phyloP scores from a whole-genome alignment of 805 yeast species.

The Cyberlindnera euphorbiiphila region DNA sequence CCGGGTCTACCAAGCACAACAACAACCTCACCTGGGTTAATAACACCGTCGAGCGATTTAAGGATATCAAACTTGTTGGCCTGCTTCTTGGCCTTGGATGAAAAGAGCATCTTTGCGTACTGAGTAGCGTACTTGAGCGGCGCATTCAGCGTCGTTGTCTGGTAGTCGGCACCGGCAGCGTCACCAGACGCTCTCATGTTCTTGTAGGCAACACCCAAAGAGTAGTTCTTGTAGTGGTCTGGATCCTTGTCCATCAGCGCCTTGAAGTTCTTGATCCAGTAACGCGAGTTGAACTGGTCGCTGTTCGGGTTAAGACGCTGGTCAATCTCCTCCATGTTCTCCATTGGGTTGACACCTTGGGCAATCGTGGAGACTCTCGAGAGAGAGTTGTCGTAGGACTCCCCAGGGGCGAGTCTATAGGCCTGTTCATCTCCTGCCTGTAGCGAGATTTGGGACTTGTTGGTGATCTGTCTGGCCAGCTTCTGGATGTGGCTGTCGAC shows the following conservation, averaged over 20 bases:
- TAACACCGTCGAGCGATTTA: slow-evolving; percentile 51
- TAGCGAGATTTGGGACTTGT: slow-evolving; percentile 12
- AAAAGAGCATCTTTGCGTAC: slow-evolving; percentile 15
- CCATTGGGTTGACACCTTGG: slow-evolving; percentile 39
- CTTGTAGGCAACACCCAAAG: slow-evolving; percentile 55
- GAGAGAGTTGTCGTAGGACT: slow-evolving; percentile 7
- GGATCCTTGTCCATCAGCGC: slow-evolving; percentile 50
- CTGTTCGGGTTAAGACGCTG: slow-evolving; percentile 55
- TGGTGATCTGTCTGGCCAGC: slow-evolving; percentile 38
- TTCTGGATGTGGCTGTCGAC: slow-evolving; percentile 31
- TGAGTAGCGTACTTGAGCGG: slow-evolving; percentile 25
- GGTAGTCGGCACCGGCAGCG: slow-evolving; percentile 61
- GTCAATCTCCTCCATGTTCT: slow-evolving; percentile 30
- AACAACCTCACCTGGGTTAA: slow-evolving; percentile 62
- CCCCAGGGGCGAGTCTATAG: slow-evolving; percentile 9
- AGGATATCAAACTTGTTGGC: slow-evolving; percentile 40
- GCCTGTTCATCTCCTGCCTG: slow-evolving; percentile 2
- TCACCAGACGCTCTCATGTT: slow-evolving; percentile 59
- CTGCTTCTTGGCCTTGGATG: slow-evolving; percentile 22
- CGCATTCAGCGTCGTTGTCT: slow-evolving; percentile 51
- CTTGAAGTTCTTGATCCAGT: slow-evolving; percentile 62
- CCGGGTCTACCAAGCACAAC: slow-evolving; percentile 82
- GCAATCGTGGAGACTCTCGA: slow-evolving; percentile 26
- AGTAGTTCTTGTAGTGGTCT: slow-evolving; percentile 54
- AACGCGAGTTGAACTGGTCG: slow-evolving; percentile 50